A percentile compares a stretch with the other conserved stretches of the same genome.
Evolutionary conservation across 148 eudicot genomes (phyloP).

Genomic region (Tetragonia tetragonoides): DNA sequence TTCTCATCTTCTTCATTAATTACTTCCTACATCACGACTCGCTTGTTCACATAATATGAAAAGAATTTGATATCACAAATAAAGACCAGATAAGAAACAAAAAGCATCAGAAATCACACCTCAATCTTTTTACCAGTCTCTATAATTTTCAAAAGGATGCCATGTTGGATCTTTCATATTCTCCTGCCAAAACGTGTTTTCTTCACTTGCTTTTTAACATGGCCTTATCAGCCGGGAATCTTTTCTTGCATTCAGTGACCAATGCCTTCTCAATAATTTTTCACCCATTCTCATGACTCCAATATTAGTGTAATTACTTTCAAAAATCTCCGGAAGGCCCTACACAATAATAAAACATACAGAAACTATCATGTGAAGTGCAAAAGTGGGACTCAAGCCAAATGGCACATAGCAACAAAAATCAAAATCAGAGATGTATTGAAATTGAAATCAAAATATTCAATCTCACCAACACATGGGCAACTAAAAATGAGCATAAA

Average conservation of each 20-base stretch:
- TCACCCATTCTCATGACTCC: slow-evolving; percentile 92
- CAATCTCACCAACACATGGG: not conserved
- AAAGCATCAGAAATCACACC: slow-evolving; percentile 38
- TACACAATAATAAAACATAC: slow-evolving; percentile 26
- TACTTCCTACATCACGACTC: slow-evolving; percentile 31
- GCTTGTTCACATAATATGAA: not conserved
- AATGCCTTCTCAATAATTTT: slow-evolving; percentile 68
- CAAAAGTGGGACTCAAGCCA: not conserved
- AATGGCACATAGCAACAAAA: not conserved
- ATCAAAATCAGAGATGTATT: not conserved
- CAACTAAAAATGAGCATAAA: not conserved
- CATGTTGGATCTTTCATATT: slow-evolving; percentile 61
- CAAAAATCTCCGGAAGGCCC: slow-evolving; percentile 50
- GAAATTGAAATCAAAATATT: not conserved
- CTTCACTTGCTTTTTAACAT: slow-evolving; percentile 62
- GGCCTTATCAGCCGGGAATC: slow-evolving; percentile 48
- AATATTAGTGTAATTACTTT: slow-evolving; percentile 42
- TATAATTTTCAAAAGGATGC: slow-evolving; percentile 68
- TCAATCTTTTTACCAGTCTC: slow-evolving; percentile 36
- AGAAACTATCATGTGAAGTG: not conserved
- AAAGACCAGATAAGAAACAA: too few species aligned
- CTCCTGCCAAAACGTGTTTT: slow-evolving; percentile 84
- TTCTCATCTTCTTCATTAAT: slow-evolving; percentile 53
- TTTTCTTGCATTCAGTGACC: slow-evolving; percentile 44
- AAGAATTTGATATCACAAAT: not conserved